phyloP scores from a whole-genome alignment of 2,329 filamentous ascomycete genomes.

The Ophiostoma australiae region DNA sequence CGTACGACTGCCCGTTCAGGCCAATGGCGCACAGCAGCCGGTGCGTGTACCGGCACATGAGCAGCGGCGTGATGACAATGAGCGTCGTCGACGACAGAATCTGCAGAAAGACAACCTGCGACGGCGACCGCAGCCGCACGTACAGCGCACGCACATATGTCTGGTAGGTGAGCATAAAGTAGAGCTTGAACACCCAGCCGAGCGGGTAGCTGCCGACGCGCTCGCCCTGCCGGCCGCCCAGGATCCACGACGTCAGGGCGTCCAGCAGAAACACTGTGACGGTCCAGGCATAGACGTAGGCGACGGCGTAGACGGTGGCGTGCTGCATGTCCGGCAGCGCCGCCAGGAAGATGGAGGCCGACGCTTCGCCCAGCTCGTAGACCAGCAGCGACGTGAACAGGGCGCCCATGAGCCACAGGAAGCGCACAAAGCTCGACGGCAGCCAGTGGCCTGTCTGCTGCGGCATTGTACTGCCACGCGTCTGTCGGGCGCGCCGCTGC shows the following conservation, averaged over 20 bases:
- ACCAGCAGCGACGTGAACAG: conserved; percentile 59
- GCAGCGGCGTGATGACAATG: conserved; percentile 59
- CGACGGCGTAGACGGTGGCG: conserved; percentile 60
- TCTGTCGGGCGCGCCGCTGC: neutral
- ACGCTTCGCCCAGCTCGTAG: conserved; percentile 63
- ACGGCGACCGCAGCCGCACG: conserved; percentile 59
- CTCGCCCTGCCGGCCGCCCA: conserved; percentile 61
- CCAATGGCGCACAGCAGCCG: conserved; percentile 49
- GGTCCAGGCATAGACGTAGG: conserved; percentile 68
- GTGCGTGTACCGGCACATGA: conserved; percentile 58
- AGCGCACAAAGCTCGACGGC: conserved; percentile 62
- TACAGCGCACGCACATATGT: conserved; percentile 66
- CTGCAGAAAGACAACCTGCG: conserved; percentile 62
- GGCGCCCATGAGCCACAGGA: conserved; percentile 64
- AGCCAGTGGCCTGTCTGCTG: conserved; percentile 42
- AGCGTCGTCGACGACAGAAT: conserved; percentile 58
- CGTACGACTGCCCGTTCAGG: conserved; percentile 56
- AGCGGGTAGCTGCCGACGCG: conserved; percentile 65
- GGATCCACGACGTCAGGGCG: conserved; percentile 60
- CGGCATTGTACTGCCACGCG: conserved; percentile 31
- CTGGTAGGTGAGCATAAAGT: conserved; percentile 64
- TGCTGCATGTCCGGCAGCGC: conserved; percentile 52
- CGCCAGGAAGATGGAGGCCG: conserved; percentile 63
- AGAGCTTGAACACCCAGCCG: conserved; percentile 67
- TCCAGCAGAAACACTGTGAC: conserved; percentile 61